A percentile compares a stretch with the other conserved stretches of the same genome.
Conservation (phyloP, 1,284 basidiomycete genomes). For the Boletus mariae region DNA sequence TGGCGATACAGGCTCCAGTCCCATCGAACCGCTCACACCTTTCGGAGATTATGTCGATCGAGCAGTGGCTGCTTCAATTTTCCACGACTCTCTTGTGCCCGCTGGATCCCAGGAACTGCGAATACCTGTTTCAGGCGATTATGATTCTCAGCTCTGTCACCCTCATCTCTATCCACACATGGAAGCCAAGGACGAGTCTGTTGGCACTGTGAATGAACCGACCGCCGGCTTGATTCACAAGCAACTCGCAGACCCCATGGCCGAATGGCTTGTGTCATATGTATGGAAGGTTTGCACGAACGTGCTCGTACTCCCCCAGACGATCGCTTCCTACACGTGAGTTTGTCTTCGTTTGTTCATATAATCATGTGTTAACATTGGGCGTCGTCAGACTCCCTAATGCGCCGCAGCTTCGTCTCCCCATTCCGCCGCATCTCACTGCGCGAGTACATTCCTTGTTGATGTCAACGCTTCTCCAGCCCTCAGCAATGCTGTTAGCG, state of each 20-base stretch:
- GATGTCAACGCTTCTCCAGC: conserved; percentile 76
- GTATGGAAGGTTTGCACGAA: conserved; percentile 78
- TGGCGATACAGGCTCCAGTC: conserved; percentile 58
- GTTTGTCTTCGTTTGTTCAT: conserved; percentile 19
- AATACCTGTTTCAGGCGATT: conserved; percentile 19
- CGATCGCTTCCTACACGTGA: conserved; percentile 47
- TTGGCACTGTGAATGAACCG: conserved; percentile 13
- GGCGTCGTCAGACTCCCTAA: conserved; percentile 27
- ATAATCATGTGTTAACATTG: conserved; percentile 9
- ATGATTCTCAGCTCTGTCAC: conserved; percentile 18
- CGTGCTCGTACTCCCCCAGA: conserved; percentile 52
- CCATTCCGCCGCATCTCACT: conserved; percentile 46
- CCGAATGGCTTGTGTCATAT: conserved; percentile 73
- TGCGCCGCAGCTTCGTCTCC: conserved; percentile 36
- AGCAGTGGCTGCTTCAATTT: conserved; percentile 47
- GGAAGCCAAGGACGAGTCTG: conserved; percentile 16
- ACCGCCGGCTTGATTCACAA: conserved; percentile 59
- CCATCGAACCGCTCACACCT: conserved; percentile 67
- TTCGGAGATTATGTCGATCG: conserved; percentile 73
- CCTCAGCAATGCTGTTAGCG: conserved; percentile 74
- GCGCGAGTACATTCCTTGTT: conserved; percentile 67
- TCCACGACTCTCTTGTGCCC: conserved; percentile 20
- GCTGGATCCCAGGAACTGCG: conserved; percentile 22
- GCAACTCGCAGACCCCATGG: conserved; percentile 68
- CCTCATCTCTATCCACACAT: conserved; percentile 12